Base-by-base conservation (phyloP, 1,139 yeast species). In the Candida sp. region DNA sequence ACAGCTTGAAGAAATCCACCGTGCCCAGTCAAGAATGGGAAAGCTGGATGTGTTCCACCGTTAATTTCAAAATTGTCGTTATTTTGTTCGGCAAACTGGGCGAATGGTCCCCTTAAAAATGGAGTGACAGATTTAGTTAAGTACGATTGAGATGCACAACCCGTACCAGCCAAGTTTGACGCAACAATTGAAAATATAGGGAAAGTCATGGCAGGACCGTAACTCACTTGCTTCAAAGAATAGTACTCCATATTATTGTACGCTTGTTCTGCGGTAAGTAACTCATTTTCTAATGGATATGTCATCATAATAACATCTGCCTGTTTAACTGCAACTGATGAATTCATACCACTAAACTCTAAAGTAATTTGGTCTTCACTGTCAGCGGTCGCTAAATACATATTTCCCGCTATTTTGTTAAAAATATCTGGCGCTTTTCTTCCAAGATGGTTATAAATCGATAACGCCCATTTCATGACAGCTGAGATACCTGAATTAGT, bases 131-230 rank as follows among this genome's bases (percentile, higher is more conserved):
- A 78, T 54, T 82, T 83, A 49, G 75, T 73, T 35, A 87, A 67
- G 57, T 84, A 86, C 5, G 93, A 82, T 55, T 84, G 87, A 3
- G 87, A 74, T 0, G 95, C 81, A 52, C 95, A 87, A 0, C 95
- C 96, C 32, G 71, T 63, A 32, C 70, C 67, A 42, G 79, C 68
- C 48, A 87, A 61, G 43, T 77, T 70, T 7, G 88, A 76, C 2
- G 87, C 76, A 5, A 84, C 91, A 33, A 86, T 82, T 1, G 87
- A 81, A 56, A 82, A 87, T 1, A 87, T 85, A 1, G 95, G 95
- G 61, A 80, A 87, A 0, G 95, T 86, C 96, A 87, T 87, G 3
- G 95, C 95, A 1, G 95, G 95, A 0, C 96, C 96, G 46, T 82
- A 79, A 41, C 84, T 80, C 7, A 87, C 83, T 59, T 87, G 95